Percentiles rank a stretch among this genome's conserved stretches.
These are phyloP conservation scores for Coniochaeta sp. DNA, from an alignment of 2,329 filamentous ascomycete species.

Conservation along the genomic window DNA sequence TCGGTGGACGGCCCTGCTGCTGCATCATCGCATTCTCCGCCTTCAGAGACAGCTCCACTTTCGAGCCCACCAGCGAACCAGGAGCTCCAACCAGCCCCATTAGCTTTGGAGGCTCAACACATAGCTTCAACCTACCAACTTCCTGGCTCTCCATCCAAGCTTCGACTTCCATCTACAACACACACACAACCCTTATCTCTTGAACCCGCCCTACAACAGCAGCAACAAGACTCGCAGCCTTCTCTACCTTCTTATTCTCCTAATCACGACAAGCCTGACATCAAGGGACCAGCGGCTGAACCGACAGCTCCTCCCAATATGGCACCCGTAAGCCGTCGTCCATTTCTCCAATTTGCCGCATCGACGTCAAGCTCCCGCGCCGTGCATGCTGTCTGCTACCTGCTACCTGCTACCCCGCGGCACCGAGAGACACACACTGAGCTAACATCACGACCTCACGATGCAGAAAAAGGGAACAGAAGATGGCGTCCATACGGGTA, in stretches of 20 bases:
- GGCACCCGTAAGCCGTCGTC: slow-evolving; percentile 45
- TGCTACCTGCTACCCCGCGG: slow-evolving; percentile 11
- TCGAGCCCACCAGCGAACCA: slow-evolving; percentile 17
- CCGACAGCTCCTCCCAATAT: slow-evolving; percentile 35
- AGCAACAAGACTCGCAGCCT: slow-evolving; percentile 7
- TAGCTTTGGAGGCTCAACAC: slow-evolving; percentile 18
- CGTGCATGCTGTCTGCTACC: slow-evolving; percentile 1
- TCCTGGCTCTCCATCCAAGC: slow-evolving; percentile 3
- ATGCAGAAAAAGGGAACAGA: slow-evolving; percentile 22
- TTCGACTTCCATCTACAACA: slow-evolving; percentile 8
- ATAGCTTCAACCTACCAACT: slow-evolving; percentile 16
- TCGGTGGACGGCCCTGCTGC: slow-evolving; percentile 16
- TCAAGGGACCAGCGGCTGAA: slow-evolving; percentile 14
- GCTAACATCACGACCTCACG: background rate
- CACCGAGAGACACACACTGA: slow-evolving; percentile 11
- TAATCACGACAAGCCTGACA: slow-evolving; percentile 22
- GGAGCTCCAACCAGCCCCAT: slow-evolving; percentile 17
- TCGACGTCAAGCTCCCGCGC: slow-evolving; percentile 4
- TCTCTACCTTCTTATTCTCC: slow-evolving; percentile 21
- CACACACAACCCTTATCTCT: slow-evolving; percentile 23
- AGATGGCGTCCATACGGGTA: slow-evolving; percentile 33
- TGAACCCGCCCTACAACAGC: background rate
- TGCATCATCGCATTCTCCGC: slow-evolving; percentile 15
- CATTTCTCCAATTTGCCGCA: slow-evolving; percentile 10
- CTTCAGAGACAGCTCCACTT: slow-evolving; percentile 14